phyloP scores from a whole-genome alignment of 1,284 basidiomycete species.

The Trametes pubescens region DNA sequence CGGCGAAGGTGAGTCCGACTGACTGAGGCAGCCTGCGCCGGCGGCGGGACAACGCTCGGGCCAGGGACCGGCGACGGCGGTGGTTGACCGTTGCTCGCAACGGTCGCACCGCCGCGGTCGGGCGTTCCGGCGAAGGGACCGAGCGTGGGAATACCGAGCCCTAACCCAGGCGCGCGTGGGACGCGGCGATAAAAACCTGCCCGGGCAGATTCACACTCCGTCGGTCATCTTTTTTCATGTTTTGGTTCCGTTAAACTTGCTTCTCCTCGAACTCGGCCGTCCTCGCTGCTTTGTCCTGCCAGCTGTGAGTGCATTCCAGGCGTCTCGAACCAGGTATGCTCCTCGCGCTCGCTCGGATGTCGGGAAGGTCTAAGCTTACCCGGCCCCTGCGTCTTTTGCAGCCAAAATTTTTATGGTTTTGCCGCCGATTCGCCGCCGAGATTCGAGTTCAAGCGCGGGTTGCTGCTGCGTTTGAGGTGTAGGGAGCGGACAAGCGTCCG shows the following conservation, averaged over 20 bases:
- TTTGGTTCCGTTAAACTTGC: constrained; percentile 33
- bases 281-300: constrained; percentile 32
- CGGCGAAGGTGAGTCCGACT: too few species aligned
- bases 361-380: constrained; percentile 1
- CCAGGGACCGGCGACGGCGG: constrained; percentile 3
- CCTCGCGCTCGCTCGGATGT: background rate
- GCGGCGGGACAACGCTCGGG: constrained; percentile 9
- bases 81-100: constrained; percentile 14
- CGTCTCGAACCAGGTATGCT: constrained; percentile 28
- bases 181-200: constrained; percentile 20
- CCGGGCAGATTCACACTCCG: constrained; percentile 27
- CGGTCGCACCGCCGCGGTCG: constrained; percentile 21
- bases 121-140: constrained; percentile 18
- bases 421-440: constrained; percentile 36
- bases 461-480: constrained; percentile 30
- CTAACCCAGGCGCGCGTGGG: constrained; percentile 26
- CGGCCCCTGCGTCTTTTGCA: background rate
- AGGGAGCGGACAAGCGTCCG: constrained; percentile 29
- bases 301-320: constrained; percentile 32
- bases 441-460: constrained; percentile 25
- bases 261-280: constrained; percentile 33
- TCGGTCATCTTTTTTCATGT: constrained; percentile 34
- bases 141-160: constrained; percentile 31
- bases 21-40: constrained; percentile 3
- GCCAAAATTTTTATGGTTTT: constrained; percentile 36